A percentile compares a stretch with the other conserved stretches of the same genome.
Evolutionary conservation across 202 grass and related monocot genomes (phyloP).

Genomic region (Digitaria exilis): DNA sequence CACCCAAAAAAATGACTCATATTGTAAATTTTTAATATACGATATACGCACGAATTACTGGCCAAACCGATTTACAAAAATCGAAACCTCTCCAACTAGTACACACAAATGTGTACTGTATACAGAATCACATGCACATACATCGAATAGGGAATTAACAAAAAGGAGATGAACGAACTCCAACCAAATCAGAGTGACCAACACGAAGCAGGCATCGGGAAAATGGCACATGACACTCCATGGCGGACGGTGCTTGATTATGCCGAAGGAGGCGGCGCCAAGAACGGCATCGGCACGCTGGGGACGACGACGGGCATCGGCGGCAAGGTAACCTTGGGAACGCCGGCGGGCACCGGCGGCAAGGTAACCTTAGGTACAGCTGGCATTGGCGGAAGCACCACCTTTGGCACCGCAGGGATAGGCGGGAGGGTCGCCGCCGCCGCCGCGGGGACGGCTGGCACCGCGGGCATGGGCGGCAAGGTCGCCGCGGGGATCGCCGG

Average conservation of each 20-base stretch:
- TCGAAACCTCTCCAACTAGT: too few species aligned
- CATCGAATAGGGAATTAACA: too few species aligned
- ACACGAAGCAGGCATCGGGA: background rate
- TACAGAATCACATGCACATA: too few species aligned
- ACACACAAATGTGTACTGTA: too few species aligned
- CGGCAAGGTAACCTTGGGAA: background rate
- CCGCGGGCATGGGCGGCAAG: background rate
- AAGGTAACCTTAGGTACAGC: background rate
- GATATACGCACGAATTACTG: too few species aligned
- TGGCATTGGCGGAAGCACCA: conserved; percentile 1
- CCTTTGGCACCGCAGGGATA: background rate
- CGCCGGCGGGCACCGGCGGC: conserved; percentile 8
- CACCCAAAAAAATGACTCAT: too few species aligned
- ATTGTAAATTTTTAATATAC: too few species aligned
- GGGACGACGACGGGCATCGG: background rate
- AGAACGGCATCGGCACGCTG: conserved; percentile 22
- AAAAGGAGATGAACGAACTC: too few species aligned
- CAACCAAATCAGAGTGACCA: too few species aligned
- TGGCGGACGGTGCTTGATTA: background rate
- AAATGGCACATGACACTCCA: background rate
- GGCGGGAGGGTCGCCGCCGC: conserved; percentile 6
- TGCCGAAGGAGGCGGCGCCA: conserved; percentile 28
- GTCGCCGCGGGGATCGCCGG: background rate
- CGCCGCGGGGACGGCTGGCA: background rate
- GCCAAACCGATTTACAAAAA: too few species aligned